Conservation (phyloP, 139 green algal species). For the Auxenochlorella pyrenoidosa region DNA sequence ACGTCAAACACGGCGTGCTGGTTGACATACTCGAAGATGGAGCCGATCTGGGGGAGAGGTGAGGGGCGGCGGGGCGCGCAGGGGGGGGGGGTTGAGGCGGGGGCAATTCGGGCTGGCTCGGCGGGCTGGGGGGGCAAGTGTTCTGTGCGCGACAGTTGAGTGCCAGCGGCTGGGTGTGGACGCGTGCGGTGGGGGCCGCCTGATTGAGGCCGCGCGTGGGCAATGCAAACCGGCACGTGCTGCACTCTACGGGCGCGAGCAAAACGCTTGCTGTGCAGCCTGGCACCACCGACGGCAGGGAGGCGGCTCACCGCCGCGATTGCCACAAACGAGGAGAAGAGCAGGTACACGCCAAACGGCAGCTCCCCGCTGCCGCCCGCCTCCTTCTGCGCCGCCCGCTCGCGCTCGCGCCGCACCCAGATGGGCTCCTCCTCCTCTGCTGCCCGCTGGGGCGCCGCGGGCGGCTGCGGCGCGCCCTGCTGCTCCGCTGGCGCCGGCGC, state of each 20-base stretch:
- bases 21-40: conserved; percentile 71
- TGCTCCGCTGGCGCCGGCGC: background rate
- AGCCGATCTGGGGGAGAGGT: conserved; percentile 58
- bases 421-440: conserved; percentile 59
- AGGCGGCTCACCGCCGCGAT: conserved; percentile 76
- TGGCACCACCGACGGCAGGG: too few species aligned
- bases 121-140: too few species aligned
- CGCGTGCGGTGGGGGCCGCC: too few species aligned
- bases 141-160: too few species aligned
- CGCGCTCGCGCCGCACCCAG: conserved; percentile 83
- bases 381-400: conserved; percentile 67
- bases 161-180: too few species aligned
- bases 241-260: too few species aligned
- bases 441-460: background rate
- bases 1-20: conserved; percentile 69
- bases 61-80: background rate
- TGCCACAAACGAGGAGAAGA: conserved; percentile 76
- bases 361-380: conserved; percentile 50
- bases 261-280: too few species aligned
- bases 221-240: too few species aligned
- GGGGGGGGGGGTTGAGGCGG: background rate
- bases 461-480: conserved; percentile 3
- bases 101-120: too few species aligned
- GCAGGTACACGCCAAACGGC: conserved; percentile 81
- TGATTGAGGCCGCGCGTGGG: too few species aligned